These are phyloP conservation scores for Gastrolobium villosum DNA, from an alignment of 306 rosid species.

Conservation along the genomic window DNA sequence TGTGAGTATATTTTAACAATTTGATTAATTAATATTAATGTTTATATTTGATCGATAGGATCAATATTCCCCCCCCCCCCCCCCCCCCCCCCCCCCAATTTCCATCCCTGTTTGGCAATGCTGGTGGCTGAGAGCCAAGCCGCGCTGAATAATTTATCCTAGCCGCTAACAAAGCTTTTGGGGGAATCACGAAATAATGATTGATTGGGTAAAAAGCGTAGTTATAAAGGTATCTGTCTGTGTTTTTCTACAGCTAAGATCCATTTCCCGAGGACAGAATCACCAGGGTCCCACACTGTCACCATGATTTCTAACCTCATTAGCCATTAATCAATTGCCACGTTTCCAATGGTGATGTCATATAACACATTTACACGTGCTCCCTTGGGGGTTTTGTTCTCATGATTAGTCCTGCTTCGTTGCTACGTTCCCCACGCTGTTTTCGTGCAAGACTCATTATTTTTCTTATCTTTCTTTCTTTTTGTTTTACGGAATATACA, in stretches of 20 bases:
- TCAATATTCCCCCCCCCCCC: no score
- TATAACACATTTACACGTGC: conserved; percentile 32
- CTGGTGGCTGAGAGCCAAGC: conserved; percentile 17
- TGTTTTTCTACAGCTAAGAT: conserved; percentile 49
- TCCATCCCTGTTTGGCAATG: no score
- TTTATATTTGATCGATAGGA: background rate
- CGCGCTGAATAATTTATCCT: conserved; percentile 8
- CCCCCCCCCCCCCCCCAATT: no score
- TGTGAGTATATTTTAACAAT: no score
- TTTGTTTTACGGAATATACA: no score
- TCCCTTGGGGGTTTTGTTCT: background rate
- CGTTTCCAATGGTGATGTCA: conserved; percentile 19
- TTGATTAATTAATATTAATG: background rate
- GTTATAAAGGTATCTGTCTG: conserved; percentile 49
- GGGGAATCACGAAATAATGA: background rate
- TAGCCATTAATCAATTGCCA: background rate
- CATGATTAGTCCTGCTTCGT: conserved; percentile 41
- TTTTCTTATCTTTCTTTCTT: no score
- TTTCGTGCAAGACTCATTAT: no score
- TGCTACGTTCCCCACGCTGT: no score
- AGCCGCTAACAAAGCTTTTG: background rate
- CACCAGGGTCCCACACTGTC: conserved; percentile 45
- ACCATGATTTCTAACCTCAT: conserved; percentile 24
- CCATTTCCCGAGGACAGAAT: conserved; percentile 42
- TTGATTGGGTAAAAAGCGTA: conserved; percentile 54